Evolutionary conservation across 179 eudicot genomes (phyloP).

Genomic region (Drosera spatulata): DNA sequence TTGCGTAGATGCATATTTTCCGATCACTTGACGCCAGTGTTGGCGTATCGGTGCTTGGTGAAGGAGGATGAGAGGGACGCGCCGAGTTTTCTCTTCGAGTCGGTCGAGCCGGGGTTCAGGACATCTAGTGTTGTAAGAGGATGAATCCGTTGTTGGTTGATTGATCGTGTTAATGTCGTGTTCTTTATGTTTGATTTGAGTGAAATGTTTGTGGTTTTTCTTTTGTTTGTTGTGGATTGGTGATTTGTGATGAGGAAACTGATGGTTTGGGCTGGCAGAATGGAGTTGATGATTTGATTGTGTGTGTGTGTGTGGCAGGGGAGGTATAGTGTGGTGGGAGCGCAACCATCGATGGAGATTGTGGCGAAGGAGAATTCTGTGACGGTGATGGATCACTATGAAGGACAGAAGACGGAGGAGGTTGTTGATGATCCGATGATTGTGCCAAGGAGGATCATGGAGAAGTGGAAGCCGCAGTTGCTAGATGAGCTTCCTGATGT

Average conservation of each 20-base stretch:
- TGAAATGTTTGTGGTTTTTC: not conserved
- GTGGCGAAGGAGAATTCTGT: slow-evolving; percentile 89
- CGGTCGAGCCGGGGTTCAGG: slow-evolving; percentile 64
- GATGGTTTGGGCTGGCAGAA: not conserved
- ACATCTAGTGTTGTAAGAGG: slow-evolving; percentile 48
- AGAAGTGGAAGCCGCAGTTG: slow-evolving; percentile 82
- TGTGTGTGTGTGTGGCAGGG: slow-evolving; percentile 43
- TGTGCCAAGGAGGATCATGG: slow-evolving; percentile 83
- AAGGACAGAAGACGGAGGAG: slow-evolving; percentile 60
- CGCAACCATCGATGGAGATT: slow-evolving; percentile 94
- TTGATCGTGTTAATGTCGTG: too few relatives aligned
- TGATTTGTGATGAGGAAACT: not conserved
- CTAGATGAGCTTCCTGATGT: slow-evolving; percentile 94
- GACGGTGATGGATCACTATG: slow-evolving; percentile 75
- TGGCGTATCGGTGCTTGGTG: slow-evolving; percentile 87
- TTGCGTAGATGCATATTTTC: slow-evolving; percentile 55
- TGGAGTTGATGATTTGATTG: not conserved
- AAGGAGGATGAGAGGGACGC: slow-evolving; percentile 74
- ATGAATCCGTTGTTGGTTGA: too few relatives aligned
- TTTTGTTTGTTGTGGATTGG: not conserved
- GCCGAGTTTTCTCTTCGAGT: slow-evolving; percentile 86
- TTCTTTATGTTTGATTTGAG: too few relatives aligned
- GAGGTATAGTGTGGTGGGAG: slow-evolving; percentile 94
- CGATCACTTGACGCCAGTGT: slow-evolving; percentile 83
- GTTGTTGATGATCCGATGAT: slow-evolving; percentile 85